phyloP scores from a whole-genome alignment of 768 basidiomycete species.

The Mycena polygramma region DNA sequence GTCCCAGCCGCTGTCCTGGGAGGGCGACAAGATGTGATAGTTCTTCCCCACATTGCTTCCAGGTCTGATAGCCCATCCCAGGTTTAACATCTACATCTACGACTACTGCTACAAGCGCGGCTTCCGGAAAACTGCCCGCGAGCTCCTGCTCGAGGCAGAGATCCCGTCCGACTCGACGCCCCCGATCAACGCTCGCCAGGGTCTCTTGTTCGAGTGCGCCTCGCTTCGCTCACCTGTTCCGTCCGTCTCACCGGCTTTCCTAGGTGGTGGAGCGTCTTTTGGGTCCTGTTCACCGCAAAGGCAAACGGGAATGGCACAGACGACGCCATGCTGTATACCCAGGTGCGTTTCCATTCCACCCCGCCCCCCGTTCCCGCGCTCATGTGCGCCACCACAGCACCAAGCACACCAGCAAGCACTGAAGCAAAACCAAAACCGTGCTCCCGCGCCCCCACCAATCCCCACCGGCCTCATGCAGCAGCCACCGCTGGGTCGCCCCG shows the following conservation, averaged over 20 bases:
- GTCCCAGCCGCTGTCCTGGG: conserved; percentile 68
- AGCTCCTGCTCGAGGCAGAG: conserved; percentile 77
- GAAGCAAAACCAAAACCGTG: conserved; percentile 41
- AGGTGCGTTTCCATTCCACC: conserved; percentile 59
- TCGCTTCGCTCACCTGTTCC: conserved; percentile 26
- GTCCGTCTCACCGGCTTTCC: conserved; percentile 27
- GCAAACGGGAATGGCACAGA: conserved; percentile 75
- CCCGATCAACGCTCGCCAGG: conserved; percentile 87
- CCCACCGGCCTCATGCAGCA: conserved; percentile 46
- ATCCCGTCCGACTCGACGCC: conserved; percentile 72
- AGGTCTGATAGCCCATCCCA: conserved; percentile 45
- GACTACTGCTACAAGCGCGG: conserved; percentile 89
- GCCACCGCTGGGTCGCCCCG: conserved; percentile 41
- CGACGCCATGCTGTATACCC: conserved; percentile 78
- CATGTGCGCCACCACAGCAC: conserved; percentile 45
- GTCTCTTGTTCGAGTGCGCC: conserved; percentile 85
- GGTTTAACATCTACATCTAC: conserved; percentile 92
- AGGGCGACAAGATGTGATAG: conserved; percentile 84
- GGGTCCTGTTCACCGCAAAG: conserved; percentile 88
- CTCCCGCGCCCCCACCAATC: conserved; percentile 34
- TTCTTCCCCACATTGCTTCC: conserved; percentile 17
- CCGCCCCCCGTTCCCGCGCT: conserved; percentile 35
- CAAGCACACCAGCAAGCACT: conserved; percentile 47
- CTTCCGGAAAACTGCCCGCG: conserved; percentile 77
- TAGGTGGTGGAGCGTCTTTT: conserved; percentile 93